phyloP scores from a whole-genome alignment of 163 green algal species.

The Smithsoniella earleae region DNA sequence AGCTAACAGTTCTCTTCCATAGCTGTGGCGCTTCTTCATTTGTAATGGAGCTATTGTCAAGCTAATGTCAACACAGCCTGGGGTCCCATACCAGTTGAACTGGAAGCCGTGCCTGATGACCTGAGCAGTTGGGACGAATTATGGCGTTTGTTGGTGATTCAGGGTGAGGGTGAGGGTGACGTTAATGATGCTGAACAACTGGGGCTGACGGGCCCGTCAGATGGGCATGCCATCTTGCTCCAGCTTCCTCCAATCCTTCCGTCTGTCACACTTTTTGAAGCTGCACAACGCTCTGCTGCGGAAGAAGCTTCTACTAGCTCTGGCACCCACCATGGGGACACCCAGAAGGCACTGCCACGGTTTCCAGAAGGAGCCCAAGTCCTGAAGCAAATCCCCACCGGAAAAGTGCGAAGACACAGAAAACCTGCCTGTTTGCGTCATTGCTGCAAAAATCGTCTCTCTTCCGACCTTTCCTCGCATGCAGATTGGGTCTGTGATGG shows the following conservation, averaged over 20 bases:
- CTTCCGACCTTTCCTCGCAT: background rate
- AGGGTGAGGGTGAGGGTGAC: background rate
- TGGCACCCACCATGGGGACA: background rate
- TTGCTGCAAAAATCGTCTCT: background rate
- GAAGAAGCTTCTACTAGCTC: background rate
- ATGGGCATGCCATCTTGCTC: background rate
- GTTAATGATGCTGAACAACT: background rate
- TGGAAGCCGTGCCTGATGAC: too few relatives aligned
- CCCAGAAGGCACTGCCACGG: background rate
- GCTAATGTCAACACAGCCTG: too few relatives aligned
- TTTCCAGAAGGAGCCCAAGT: background rate
- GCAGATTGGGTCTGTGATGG: background rate
- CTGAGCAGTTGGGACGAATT: too few relatives aligned
- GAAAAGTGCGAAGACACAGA: background rate
- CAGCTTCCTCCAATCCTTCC: slow-evolving; percentile 14
- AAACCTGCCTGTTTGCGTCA: background rate
- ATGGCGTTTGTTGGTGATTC: too few relatives aligned
- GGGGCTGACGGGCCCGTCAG: background rate
- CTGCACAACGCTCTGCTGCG: background rate
- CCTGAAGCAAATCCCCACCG: slow-evolving; percentile 6
- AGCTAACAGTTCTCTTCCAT: background rate
- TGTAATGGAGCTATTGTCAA: background rate
- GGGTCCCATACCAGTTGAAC: too few relatives aligned
- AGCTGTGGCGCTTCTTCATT: background rate
- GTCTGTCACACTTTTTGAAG: slow-evolving; percentile 24